These are phyloP conservation scores for Beauveria bassiana DNA, from an alignment of 2,329 filamentous ascomycete species.

Conservation along the genomic window DNA sequence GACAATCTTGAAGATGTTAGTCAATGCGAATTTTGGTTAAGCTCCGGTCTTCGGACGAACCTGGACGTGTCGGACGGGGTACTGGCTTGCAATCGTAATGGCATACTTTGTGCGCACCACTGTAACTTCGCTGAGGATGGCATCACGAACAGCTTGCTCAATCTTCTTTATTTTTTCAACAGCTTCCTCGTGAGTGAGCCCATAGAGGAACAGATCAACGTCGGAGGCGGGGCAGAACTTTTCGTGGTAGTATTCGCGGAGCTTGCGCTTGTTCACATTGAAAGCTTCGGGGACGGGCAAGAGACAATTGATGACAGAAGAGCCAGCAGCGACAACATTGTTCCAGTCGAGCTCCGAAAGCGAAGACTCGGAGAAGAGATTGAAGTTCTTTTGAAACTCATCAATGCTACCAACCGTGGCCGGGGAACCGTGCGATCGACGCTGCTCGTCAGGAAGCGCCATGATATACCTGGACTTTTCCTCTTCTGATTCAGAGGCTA, in stretches of 20 bases:
- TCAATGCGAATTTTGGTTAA: neutral
- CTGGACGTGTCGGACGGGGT: constrained; percentile 73
- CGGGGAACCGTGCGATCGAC: constrained; percentile 53
- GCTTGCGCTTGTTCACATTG: constrained; percentile 51
- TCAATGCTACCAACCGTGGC: constrained; percentile 60
- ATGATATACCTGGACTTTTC: constrained; percentile 63
- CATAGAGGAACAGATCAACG: constrained; percentile 81
- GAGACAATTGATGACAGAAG: constrained; percentile 71
- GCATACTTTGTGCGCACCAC: constrained; percentile 81
- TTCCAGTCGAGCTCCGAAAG: constrained; percentile 71
- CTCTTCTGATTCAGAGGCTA: constrained; percentile 47
- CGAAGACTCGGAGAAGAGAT: constrained; percentile 72
- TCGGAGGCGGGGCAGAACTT: constrained; percentile 76
- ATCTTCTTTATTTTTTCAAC: constrained; percentile 80
- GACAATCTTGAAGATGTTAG: constrained; percentile 52
- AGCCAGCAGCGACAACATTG: constrained; percentile 76
- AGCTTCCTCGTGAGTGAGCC: constrained; percentile 66
- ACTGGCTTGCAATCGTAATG: constrained; percentile 77
- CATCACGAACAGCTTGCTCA: constrained; percentile 65
- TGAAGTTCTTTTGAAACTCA: constrained; percentile 73
- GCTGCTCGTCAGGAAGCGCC: constrained; percentile 52
- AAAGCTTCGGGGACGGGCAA: constrained; percentile 60
- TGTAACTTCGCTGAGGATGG: constrained; percentile 74
- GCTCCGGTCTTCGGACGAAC: constrained; percentile 21
- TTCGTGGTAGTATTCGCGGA: constrained; percentile 73